Base-by-base conservation (phyloP, 805 yeast genomes). In the Torulaspora microellipsoides region DNA sequence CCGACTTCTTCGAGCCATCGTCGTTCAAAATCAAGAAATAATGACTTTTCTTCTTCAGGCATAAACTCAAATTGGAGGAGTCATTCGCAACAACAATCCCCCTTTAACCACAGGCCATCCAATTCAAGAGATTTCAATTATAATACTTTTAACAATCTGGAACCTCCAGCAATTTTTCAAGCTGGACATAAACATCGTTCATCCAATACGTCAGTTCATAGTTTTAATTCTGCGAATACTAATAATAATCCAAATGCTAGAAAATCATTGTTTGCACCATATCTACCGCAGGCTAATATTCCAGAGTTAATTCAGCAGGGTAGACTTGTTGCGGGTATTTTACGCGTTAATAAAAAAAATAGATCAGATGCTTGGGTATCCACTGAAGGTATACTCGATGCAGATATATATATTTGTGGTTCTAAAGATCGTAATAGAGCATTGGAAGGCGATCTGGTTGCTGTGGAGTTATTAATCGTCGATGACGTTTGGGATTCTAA, bases 331-430 rank as follows among this genome's bases (percentile, higher is more conserved):
- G 83, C 95, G 3, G 99, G 99, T 55, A 84, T 83, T 23, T 71
- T 93, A 56, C 77, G 99, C 52, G 99, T 93, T 34, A 93, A 93
- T 69, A 90, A 89, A 66, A 93, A 93, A 66, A 93, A 93, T 64
- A 76, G 99, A 56, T 88, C 96, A 1, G 98, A 93, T 67, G 99
- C 99, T 0, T 93, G 95, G 67, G 98, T 93, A n/a, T 81, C 96
- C 6, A 91, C 98, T 0, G 97, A 90, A 63, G 96, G 96, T 1
- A 76, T 90, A 27, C 75, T 93, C 50, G 99, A 93, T 66, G 95
- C 99, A 0, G 99, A 93, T 65, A 88, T 93, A 48, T 93, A 89
- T 60, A 93, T 93, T 53, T 93, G 98, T 70, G 99, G 99, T 9
- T 90, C 98, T 9, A 93, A 93, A 64, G 99, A 93, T 67, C 85